phyloP scores from a whole-genome alignment of 2,329 filamentous ascomycete species.

The Byssothecium circinans region DNA sequence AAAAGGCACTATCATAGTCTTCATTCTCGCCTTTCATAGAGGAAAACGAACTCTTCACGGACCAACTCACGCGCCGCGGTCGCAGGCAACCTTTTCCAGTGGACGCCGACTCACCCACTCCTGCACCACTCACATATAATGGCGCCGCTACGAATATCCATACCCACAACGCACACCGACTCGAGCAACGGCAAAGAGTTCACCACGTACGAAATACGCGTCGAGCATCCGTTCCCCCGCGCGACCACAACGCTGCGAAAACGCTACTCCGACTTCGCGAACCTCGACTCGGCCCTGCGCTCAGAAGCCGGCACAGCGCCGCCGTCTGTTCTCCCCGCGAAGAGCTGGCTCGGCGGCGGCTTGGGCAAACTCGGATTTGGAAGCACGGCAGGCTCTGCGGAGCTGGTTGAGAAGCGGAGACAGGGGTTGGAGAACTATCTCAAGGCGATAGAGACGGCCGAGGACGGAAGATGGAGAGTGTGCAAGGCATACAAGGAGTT shows the following conservation, averaged over 20 bases:
- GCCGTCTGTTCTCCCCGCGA: conserved; percentile 68
- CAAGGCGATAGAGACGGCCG: conserved; percentile 68
- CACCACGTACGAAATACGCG: conserved; percentile 76
- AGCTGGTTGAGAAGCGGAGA: conserved; percentile 72
- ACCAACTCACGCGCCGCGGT: not conserved
- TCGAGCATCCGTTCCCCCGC: conserved; percentile 75
- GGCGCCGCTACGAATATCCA: conserved; percentile 52
- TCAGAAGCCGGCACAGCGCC: conserved; percentile 64
- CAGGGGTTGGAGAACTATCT: conserved; percentile 70
- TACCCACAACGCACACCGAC: conserved; percentile 52
- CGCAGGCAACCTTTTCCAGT: not conserved
- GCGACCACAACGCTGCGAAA: conserved; percentile 76
- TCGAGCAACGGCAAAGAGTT: conserved; percentile 63
- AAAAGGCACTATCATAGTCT: too few species aligned
- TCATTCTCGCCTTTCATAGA: too few species aligned
- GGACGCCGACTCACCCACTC: not conserved
- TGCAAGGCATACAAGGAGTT: conserved; percentile 73
- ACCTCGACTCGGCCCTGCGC: conserved; percentile 65
- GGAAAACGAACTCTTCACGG: too few species aligned
- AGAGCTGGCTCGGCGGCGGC: conserved; percentile 71
- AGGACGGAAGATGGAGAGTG: conserved; percentile 76
- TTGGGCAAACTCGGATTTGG: conserved; percentile 35
- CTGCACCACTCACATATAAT: conserved; percentile 28
- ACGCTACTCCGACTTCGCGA: conserved; percentile 78
- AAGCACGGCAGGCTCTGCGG: conserved; percentile 66